phyloP scores from a whole-genome alignment of 2,329 filamentous ascomycete genomes.

The Aspergillus caelatus region DNA sequence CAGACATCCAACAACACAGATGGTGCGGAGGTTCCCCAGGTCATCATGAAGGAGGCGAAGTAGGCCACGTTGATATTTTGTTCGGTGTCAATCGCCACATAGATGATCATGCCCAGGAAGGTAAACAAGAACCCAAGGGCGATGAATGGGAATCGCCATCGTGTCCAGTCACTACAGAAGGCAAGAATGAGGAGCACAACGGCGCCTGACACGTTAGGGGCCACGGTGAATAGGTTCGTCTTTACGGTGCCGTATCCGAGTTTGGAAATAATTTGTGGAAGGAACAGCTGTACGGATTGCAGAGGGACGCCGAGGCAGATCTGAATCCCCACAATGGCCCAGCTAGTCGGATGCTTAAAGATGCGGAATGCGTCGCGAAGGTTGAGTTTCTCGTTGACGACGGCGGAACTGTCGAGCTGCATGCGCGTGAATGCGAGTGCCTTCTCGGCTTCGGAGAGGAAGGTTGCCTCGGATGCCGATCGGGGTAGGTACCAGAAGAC shows the following conservation, averaged over 20 bases:
- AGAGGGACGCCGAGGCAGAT: constrained; percentile 34
- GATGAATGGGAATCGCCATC: constrained; percentile 68
- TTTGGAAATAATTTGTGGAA: constrained; percentile 33
- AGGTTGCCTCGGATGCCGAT: constrained; percentile 42
- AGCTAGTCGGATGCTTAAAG: constrained; percentile 33
- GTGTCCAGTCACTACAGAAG: constrained; percentile 66
- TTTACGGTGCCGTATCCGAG: constrained; percentile 56
- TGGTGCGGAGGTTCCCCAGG: constrained; percentile 66
- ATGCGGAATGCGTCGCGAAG: constrained; percentile 31
- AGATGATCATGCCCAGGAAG: constrained; percentile 74
- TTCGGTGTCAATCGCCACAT: constrained; percentile 65
- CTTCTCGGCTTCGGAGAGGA: constrained; percentile 42
- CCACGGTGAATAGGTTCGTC: constrained; percentile 69
- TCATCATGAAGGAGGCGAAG: constrained; percentile 75
- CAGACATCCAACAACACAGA: constrained; percentile 62
- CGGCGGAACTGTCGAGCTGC: constrained; percentile 35
- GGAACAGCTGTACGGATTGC: constrained; percentile 32
- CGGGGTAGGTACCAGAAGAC: constrained; percentile 44
- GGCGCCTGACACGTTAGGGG: constrained; percentile 72
- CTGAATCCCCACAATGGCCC: constrained; percentile 30
- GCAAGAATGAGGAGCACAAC: constrained; percentile 70
- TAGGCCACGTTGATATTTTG: constrained; percentile 64
- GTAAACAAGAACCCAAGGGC: constrained; percentile 70
- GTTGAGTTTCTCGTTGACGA: constrained; percentile 35
- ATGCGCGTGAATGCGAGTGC: constrained; percentile 40